Base-by-base conservation (phyloP, 2,329 filamentous ascomycete species). In the Ascochyta fabae region DNA sequence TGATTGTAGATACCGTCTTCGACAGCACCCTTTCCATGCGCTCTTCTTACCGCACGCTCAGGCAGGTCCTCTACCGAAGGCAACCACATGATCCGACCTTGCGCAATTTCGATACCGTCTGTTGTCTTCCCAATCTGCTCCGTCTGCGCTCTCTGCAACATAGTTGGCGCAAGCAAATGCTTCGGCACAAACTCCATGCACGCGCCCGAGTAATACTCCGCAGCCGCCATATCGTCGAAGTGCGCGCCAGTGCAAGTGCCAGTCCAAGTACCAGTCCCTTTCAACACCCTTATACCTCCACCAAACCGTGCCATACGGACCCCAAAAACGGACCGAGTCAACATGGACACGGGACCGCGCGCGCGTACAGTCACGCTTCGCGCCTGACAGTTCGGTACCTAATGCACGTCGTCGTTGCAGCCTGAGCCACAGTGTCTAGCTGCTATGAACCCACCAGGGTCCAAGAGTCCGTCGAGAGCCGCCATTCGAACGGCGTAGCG, bases 1-100 rank as follows among this genome's bases (percentile, higher is more conserved):
- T 74, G 68, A 13, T 71, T 65, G 53, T 72, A 73, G 40, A 73
- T 70, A 3, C 67, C 69, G 29, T 71, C 68, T 47, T 75, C 73
- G 3, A 70, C 56, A 3, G 64, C 54, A 23, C 69, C 70, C 46
- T 72, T 73, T 15, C 73, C 69, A 59, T 69, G 63, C 4, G 65
- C 67, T 48, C 69, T 56, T 47, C 57, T 58, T 4, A 73, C 69
- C 23, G 68, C 68, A 41, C 61, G 60, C 12, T 57, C 59, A 1
- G 71, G 67, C 23, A 72, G 41, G 19, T 71, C 64, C 26, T 70
- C 59, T 41, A 66, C 61, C n/a, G 60, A 59, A 13, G 72, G 71
- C 5, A 75, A 57, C 70, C 70, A 75, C 34, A 75, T 61, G 33
- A 75, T 63, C 12, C 61, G 56, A 3, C 73, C 71, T 48, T 66